These are phyloP conservation scores for Kurtzmaniella cleridarum DNA, from an alignment of 805 yeast species.

Conservation along the genomic window DNA sequence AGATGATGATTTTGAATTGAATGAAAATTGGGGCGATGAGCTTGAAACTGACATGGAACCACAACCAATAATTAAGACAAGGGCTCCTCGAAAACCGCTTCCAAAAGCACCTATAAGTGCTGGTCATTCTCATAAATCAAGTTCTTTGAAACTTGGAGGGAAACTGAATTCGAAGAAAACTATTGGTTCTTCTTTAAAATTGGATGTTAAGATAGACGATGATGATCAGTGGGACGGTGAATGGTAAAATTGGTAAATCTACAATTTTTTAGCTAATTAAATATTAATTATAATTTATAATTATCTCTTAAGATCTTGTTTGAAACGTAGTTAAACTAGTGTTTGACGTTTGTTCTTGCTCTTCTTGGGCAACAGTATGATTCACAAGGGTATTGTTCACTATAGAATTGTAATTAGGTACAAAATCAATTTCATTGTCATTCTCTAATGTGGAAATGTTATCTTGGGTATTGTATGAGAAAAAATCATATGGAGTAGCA, in stretches of 20 bases:
- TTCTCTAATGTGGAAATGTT: neutral
- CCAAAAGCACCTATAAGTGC: slow-evolving; percentile 1
- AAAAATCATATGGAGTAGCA: neutral
- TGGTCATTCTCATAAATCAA: slow-evolving; percentile 9
- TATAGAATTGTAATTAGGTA: slow-evolving; percentile 28
- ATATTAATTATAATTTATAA: neutral
- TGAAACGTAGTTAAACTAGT: neutral
- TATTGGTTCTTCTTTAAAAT: slow-evolving; percentile 20
- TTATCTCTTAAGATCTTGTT: too few species aligned
- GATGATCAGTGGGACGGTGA: slow-evolving; percentile 29
- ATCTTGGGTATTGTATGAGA: slow-evolving; percentile 4
- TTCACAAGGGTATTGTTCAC: slow-evolving; percentile 20
- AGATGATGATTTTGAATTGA: slow-evolving; percentile 13
- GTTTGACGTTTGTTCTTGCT: neutral
- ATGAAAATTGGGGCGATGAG: slow-evolving; percentile 5
- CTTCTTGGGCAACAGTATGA: neutral
- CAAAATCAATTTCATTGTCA: slow-evolving; percentile 22
- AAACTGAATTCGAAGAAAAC: slow-evolving; percentile 10
- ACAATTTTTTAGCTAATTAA: neutral
- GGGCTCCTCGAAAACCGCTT: neutral
- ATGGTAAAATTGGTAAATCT: slow-evolving; percentile 1
- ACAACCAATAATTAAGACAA: slow-evolving; percentile 2
- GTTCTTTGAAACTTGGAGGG: slow-evolving; percentile 18
- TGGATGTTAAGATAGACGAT: slow-evolving; percentile 20
- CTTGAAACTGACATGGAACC: slow-evolving; percentile 5